Conservation (phyloP, 495 filamentous ascomycete species). For the Penicillium bovifimosum region DNA sequence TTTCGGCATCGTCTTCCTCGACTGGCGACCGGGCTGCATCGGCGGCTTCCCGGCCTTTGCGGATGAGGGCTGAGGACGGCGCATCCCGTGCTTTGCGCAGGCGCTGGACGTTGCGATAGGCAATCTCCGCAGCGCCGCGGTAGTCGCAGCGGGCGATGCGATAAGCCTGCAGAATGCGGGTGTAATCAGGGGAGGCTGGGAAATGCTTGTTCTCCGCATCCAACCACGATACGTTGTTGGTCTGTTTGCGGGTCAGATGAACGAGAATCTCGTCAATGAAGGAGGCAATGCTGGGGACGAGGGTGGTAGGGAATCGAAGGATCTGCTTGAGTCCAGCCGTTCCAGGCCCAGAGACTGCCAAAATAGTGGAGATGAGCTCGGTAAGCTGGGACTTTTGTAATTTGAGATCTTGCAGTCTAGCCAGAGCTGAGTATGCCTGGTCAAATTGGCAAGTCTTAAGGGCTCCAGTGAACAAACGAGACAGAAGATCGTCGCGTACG, state of each 20-base stretch:
- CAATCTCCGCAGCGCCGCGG: constrained; percentile 77
- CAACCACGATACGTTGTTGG: constrained; percentile 30
- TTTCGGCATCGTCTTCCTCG: constrained; percentile 49
- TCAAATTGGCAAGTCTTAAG: constrained; percentile 72
- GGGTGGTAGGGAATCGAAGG: constrained; percentile 56
- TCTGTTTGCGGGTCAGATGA: constrained; percentile 42
- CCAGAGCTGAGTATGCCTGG: constrained; percentile 73
- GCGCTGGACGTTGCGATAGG: constrained; percentile 60
- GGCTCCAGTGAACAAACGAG: constrained; percentile 75
- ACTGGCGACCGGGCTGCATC: constrained; percentile 48
- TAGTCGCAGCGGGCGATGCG: constrained; percentile 78
- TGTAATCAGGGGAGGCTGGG: constrained; percentile 48
- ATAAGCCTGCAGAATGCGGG: constrained; percentile 84
- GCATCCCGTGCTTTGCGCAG: constrained; percentile 46
- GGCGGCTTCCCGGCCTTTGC: constrained; percentile 38
- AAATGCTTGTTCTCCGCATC: constrained; percentile 29
- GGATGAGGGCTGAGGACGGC: constrained; percentile 40
- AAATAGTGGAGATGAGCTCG: constrained; percentile 66
- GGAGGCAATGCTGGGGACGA: constrained; percentile 65
- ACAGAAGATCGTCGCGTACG: constrained; percentile 61
- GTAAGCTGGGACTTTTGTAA: constrained; percentile 58
- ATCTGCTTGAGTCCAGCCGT: constrained; percentile 50
- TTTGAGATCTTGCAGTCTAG: constrained; percentile 60
- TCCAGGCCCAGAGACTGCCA: constrained; percentile 57
- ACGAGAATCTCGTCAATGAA: constrained; percentile 72